Base-by-base conservation (phyloP, 2,329 filamentous ascomycete genomes). In the Epichloe gansuensis region DNA sequence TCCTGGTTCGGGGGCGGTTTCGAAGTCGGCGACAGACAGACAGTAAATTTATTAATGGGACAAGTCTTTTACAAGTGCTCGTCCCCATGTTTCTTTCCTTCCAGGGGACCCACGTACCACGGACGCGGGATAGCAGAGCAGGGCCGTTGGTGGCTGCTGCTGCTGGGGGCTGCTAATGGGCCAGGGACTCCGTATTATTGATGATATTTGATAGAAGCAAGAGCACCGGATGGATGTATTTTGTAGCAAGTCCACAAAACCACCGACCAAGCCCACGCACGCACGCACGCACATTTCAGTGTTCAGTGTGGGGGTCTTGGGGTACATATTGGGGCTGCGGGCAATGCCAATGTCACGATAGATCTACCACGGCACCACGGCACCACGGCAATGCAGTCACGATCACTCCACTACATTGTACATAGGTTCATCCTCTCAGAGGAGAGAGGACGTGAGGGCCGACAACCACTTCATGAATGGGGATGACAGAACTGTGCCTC, bases 371-470 rank as follows among this genome's bases (percentile, higher is more conserved):
- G 41, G 21, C 46, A 49, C 17, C 17, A 21, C 17, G 17, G 17
- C 17, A 37, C 37, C 23, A 41, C 43, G 41, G 21, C 46, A 49
- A 38, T 52, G 51, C 51, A 44, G 25, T 49, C 51, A 46, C 51
- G 51, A 49, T 46, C 17, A 2, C 17, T 21, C 46, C 51, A 41
- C 39, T 28, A 2, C 17, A 21, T 21, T n/a, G n/a, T n/a, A n/a
- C n/a, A n/a, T n/a, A n/a, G 35, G 7, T 31, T 3, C 31, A 28
- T 28, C 3, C 12, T 21, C 25, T 23, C 12, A 42, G n/a, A 43
- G 41, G n/a, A 25, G 11, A 42, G n/a, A 43, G 41, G n/a, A 25
- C 17, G n/a, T 25, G 13, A 21, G 28, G 7, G 3, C 7, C 28
- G 8, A 28, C 28, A 7, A 28, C 25, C 17, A 21, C 17, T 21